Evolutionary conservation across 1,284 basidiomycete species (phyloP), one percentile per base, ranked within the genome.

Genomic region (Cryptococcus hybrid): DNA sequence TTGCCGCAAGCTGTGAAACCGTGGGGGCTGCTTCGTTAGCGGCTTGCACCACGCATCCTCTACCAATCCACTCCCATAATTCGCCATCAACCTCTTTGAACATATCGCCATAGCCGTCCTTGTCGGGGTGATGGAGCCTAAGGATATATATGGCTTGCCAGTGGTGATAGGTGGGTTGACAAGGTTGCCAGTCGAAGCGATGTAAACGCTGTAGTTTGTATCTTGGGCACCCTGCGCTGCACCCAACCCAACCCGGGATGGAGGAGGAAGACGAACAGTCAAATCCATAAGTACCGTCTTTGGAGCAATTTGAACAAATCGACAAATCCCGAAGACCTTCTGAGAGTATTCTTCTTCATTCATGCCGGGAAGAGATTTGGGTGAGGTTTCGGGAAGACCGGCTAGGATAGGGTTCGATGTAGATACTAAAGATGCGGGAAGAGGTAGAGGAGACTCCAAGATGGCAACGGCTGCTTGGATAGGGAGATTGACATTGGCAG

Each of bases 241-340:
- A 24, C 43, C 13, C 6, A 65, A 49, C 18, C 65, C 61, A 34
- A 69, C 61, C 45, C 61, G 56, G n/a, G 69, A 39, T 18, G 65
- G 59, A 15, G 72, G 64, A 11, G 73, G 72, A 39, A 76, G 63
- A 30, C 75, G 69, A 8, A 80, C 73, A 0, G 77, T 79, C 24
- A 80, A 57, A 58, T 80, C 78, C 61, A 80, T 67, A 13, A 80
- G 63, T 34, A 76, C 66, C 5, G 67, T 66, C 48, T 70, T 64
- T 5, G 77, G 76, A 0, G 72, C 73, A 18, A 78, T 76, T 59
- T 80, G 77, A 3, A 79, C 73, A 52, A 78, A 71, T 40, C 78
- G 71, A 43, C 75, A 76, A 43, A 79, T 77, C n/a, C 77, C 78
- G 61, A 76, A 77, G n/a, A 79, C 75, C 56, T 79, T 73, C 60